phyloP scores from a whole-genome alignment of 2,329 filamentous ascomycete species.

The Cercospora sojina region DNA sequence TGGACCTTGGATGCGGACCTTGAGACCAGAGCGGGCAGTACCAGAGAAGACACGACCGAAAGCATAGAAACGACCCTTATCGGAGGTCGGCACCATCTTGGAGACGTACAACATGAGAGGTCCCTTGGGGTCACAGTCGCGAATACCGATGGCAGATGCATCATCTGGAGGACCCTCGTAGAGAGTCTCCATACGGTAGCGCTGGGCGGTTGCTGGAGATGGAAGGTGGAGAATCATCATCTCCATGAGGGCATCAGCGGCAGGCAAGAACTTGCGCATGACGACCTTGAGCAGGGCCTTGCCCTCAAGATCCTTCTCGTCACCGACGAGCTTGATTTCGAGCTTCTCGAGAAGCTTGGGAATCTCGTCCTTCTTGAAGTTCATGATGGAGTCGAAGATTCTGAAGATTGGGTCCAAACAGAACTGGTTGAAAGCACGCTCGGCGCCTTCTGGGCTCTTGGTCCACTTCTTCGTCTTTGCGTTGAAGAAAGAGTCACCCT shows the following conservation, averaged over 20 bases:
- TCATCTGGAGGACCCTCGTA: constrained; percentile 98
- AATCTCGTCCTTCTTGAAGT: constrained; percentile 97
- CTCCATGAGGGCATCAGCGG: constrained; percentile 95
- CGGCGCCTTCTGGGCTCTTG: constrained; percentile 86
- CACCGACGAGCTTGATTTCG: constrained; percentile 79
- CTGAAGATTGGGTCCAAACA: constrained; percentile 99
- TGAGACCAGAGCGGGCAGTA: constrained; percentile 95
- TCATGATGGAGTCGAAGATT: constrained; percentile 95
- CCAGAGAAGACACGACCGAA: constrained; percentile 99
- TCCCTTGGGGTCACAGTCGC: constrained; percentile 95
- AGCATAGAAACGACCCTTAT: constrained; percentile 99
- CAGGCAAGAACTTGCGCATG: constrained; percentile 98
- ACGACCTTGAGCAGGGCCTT: constrained; percentile 97
- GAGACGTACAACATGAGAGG: constrained; percentile 99
- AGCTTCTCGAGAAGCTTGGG: constrained; percentile 84
- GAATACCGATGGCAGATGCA: constrained; percentile 90
- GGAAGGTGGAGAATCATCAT: constrained; percentile 99
- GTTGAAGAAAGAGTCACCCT: constrained; percentile 99
- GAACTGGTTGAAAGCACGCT: constrained; percentile 99
- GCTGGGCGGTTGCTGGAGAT: constrained; percentile 92
- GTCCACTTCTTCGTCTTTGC: constrained; percentile 99
- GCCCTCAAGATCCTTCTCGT: constrained; percentile 92
- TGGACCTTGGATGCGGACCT: constrained; percentile 99
- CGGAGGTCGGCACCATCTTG: constrained; percentile 99
- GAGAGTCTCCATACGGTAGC: constrained; percentile 95